Base-by-base conservation (phyloP, 495 filamentous ascomycete species). In the Penicillium manginii region DNA sequence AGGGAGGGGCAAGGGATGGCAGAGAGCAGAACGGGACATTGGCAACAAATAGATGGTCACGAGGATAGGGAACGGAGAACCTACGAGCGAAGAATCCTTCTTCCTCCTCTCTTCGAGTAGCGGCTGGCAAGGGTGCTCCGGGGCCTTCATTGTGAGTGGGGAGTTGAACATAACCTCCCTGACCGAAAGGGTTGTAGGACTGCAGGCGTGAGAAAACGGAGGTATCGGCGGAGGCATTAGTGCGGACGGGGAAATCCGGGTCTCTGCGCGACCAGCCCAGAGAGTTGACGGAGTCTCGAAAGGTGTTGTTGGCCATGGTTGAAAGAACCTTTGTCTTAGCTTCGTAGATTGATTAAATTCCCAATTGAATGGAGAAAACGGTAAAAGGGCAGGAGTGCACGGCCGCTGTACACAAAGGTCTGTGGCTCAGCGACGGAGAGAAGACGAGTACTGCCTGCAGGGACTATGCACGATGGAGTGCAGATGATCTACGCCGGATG, bases 81-180 rank as follows among this genome's bases (percentile, higher is more conserved):
- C 93, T 86, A 98, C 94, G 80, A 58, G 90, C 90, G 84, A 98
- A 92, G 85, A 90, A 97, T 50, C 86, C 90, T 73, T 96, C 94
- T 62, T 98, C 94, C 76, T 98, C 94, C 61, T 97, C 92, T 55
- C 93, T 84, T 62, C 94, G 84, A 68, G 63, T 91, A 54, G 91
- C 81, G 54, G 93, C 93, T 39, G 93, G 93, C 23, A 97, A 78
- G 37, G 92, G 92, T 58, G 93, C 91, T 43, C 92, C 94, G 32
- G 91, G 84, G 52, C 77, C 83, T 72, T 97, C 92, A 73, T 70
- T 68, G 39, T 89, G 67, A 59, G 91, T 96, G 49, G 94, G 94
- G 37, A 98, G 85, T 77, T 91, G 86, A 59, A 97, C 86, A 87
- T 96, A 96, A 64, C 94, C 94, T 37, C 88, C 84, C 71, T 86